phyloP scores from a whole-genome alignment of 108 stramenopile species.

The Pseudonitzschia pungens region DNA sequence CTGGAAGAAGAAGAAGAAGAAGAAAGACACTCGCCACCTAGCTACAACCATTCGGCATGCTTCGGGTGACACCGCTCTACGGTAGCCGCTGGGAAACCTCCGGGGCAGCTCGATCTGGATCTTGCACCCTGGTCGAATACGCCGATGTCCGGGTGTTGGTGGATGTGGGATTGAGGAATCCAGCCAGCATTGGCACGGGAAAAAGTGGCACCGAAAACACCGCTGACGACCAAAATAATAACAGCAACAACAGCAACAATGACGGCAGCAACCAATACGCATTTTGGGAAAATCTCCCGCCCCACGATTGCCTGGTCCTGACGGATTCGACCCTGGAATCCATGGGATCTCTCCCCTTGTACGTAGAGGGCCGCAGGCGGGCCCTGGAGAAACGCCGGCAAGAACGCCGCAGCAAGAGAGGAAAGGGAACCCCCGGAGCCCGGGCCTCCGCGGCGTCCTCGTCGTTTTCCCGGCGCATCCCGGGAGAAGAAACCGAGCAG shows the following conservation, averaged over 20 bases:
- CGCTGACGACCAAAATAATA: background rate
- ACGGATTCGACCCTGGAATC: slow-evolving; percentile 72
- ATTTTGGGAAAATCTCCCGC: slow-evolving; percentile 38
- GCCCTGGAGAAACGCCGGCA: background rate
- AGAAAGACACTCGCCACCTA: background rate
- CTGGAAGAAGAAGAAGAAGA: background rate
- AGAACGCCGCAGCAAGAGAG: background rate
- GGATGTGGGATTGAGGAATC: slow-evolving; percentile 53
- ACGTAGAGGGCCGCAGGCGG: slow-evolving; percentile 12
- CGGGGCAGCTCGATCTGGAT: slow-evolving; percentile 48
- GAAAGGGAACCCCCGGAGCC: background rate
- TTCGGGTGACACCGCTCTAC: slow-evolving; percentile 82
- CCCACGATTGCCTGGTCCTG: slow-evolving; percentile 69
- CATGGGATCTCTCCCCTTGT: slow-evolving; percentile 43
- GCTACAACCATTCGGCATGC: slow-evolving; percentile 39
- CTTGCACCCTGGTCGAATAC: slow-evolving; percentile 84
- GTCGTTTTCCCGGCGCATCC: background rate
- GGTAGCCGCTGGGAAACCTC: slow-evolving; percentile 49
- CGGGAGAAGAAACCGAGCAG: background rate
- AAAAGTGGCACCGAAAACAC: background rate
- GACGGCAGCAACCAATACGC: background rate
- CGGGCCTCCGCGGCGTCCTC: background rate
- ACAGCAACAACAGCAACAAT: background rate
- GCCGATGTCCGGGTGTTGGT: slow-evolving; percentile 64
- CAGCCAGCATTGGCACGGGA: background rate